A percentile compares a stretch with the other conserved stretches of the same genome.
Conservation (phyloP, 2,329 filamentous ascomycete species). For the Cladosporium sp. region DNA sequence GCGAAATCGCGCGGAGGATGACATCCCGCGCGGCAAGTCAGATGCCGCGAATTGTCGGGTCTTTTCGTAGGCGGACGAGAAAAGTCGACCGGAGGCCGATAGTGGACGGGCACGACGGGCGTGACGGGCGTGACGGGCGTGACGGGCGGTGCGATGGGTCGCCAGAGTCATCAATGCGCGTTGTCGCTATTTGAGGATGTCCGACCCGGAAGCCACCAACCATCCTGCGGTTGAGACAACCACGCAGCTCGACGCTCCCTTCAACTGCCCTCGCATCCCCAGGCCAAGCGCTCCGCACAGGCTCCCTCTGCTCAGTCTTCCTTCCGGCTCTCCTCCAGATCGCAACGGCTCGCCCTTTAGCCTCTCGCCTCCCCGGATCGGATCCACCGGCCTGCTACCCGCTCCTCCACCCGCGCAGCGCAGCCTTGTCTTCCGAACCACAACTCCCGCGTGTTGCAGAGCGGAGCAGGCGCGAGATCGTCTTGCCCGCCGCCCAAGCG, state of each 20-base stretch:
- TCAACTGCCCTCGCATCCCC: not conserved
- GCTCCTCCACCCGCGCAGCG: not conserved
- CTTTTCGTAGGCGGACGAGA: constrained; percentile 1
- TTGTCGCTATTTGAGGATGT: constrained; percentile 1
- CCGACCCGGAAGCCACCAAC: not conserved
- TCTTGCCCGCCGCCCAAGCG: not conserved
- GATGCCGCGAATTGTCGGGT: not conserved
- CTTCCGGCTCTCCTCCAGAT: constrained; percentile 9
- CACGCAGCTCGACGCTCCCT: not conserved
- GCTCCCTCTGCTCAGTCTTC: not conserved
- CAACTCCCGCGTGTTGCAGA: constrained; percentile 4
- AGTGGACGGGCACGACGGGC: not conserved
- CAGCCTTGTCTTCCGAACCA: not conserved
- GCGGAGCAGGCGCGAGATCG: constrained; percentile 3
- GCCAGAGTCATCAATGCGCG: not conserved
- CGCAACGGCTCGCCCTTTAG: constrained; percentile 5
- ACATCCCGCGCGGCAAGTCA: constrained; percentile 1
- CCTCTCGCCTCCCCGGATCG: constrained; percentile 3
- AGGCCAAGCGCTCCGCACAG: constrained; percentile 9
- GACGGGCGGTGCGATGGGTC: not conserved
- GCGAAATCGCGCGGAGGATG: not conserved
- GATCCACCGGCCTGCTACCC: not conserved
- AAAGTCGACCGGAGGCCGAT: not conserved
- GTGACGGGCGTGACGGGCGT: not conserved
- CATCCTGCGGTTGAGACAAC: not conserved